phyloP scores from a whole-genome alignment of 495 filamentous ascomycete species.

The Cercophora sp. region DNA sequence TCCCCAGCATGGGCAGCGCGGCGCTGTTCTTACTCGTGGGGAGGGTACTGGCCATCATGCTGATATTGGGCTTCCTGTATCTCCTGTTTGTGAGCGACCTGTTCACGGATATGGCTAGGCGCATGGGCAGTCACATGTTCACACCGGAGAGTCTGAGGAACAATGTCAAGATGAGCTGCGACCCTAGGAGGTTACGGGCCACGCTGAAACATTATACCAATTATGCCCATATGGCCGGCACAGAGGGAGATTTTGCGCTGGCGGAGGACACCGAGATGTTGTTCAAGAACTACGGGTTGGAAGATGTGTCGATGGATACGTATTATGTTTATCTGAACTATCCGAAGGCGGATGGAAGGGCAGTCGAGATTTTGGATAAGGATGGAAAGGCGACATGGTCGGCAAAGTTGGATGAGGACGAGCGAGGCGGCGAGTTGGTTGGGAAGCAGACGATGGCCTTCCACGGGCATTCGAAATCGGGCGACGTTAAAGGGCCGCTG shows the following conservation, averaged over 20 bases:
- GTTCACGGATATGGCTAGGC: conserved; percentile 57
- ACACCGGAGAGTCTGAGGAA: conserved; percentile 65
- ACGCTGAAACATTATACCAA: conserved; percentile 67
- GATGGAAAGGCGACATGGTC: conserved; percentile 71
- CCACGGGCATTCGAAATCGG: conserved; percentile 84
- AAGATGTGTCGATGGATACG: conserved; percentile 65
- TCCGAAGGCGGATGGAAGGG: conserved; percentile 68
- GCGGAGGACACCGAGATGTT: conserved; percentile 74
- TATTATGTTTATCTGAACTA: conserved; percentile 93
- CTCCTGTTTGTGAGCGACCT: conserved; percentile 78
- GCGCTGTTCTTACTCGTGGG: conserved; percentile 48
- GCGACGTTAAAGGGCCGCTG: conserved; percentile 86
- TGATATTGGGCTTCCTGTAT: conserved; percentile 75
- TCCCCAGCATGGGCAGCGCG: conserved; percentile 28
- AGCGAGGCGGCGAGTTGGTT: conserved; percentile 47
- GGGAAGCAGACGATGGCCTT: conserved; percentile 67
- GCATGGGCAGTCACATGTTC: conserved; percentile 50
- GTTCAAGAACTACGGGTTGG: conserved; percentile 66
- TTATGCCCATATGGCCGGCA: conserved; percentile 86
- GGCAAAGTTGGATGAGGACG: conserved; percentile 78
- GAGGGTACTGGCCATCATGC: conserved; percentile 66
- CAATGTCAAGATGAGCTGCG: conserved; percentile 65
- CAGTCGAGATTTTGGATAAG: conserved; percentile 67
- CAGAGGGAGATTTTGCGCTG: conserved; percentile 78
- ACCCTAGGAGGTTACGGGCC: conserved; percentile 62